phyloP scores from a whole-genome alignment of 163 green algal species.

The Chloroidium sp. region DNA sequence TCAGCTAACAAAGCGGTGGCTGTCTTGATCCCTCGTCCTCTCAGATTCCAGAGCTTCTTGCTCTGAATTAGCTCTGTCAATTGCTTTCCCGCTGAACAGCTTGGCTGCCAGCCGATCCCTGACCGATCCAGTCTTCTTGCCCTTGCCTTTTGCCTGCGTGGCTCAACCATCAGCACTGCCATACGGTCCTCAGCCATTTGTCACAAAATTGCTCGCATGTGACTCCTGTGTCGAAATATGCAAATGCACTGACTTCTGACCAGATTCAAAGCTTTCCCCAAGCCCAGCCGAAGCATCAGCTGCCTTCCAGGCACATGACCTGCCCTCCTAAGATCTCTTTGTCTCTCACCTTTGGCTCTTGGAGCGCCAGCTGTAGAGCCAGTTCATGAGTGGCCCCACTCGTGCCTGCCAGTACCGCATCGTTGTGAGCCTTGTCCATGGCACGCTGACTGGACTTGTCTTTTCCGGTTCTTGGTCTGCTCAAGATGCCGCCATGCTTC shows the following conservation, averaged over 20 bases:
- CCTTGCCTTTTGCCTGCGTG: background rate
- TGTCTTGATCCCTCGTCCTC: too few species aligned
- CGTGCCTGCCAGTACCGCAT: background rate
- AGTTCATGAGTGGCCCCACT: background rate
- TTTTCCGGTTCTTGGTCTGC: background rate
- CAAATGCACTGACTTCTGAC: background rate
- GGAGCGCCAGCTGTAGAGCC: background rate
- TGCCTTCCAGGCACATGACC: background rate
- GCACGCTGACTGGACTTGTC: background rate
- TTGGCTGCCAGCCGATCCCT: background rate
- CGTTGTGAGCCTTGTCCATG: constrained; percentile 1
- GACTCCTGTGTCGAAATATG: background rate
- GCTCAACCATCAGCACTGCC: background rate
- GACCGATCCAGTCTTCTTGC: background rate
- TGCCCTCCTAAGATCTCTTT: background rate
- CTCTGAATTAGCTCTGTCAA: too few species aligned
- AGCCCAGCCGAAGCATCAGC: background rate
- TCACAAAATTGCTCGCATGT: background rate
- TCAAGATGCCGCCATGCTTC: background rate
- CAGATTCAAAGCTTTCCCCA: background rate
- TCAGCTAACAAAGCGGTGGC: too few species aligned
- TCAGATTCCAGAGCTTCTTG: too few species aligned
- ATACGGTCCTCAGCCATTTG: background rate
- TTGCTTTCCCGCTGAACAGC: background rate
- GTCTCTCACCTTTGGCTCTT: background rate